Percentiles rank a stretch among this genome's conserved stretches.
These are phyloP conservation scores for Ogataea thermomethanolica DNA, from an alignment of 805 yeast genomes.

Conservation along the genomic window DNA sequence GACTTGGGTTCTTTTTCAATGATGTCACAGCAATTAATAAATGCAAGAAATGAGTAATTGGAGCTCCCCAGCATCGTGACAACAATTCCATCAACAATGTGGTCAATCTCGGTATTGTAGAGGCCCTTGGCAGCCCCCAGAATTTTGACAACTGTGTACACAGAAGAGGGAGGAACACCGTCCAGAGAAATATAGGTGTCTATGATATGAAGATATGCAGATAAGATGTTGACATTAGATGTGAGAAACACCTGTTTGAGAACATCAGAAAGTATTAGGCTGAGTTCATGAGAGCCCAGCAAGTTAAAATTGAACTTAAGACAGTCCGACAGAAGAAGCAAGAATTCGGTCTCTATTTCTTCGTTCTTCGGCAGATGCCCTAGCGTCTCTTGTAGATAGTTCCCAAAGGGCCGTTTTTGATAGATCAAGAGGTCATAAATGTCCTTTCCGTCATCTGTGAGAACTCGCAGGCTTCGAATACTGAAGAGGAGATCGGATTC, in stretches of 20 bases:
- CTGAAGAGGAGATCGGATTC: conserved; percentile 32
- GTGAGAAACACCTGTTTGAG: conserved; percentile 16
- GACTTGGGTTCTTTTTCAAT: conserved; percentile 13
- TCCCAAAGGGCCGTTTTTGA: conserved; percentile 16
- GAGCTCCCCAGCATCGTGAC: conserved; percentile 15
- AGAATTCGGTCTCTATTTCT: conserved; percentile 12
- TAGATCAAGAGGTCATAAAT: conserved; percentile 23
- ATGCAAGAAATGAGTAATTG: conserved; percentile 9
- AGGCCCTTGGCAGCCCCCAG: conserved; percentile 17
- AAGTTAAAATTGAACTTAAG: conserved; percentile 21
- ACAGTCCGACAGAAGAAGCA: conserved; percentile 19
- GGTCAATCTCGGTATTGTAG: conserved; percentile 8
- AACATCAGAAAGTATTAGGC: conserved; percentile 7
- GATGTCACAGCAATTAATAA: conserved; percentile 20
- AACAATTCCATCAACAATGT: conserved; percentile 7
- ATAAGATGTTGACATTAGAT: conserved; percentile 11
- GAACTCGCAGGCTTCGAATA: conserved; percentile 50
- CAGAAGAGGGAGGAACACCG: conserved; percentile 12
- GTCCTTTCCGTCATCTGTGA: conserved; percentile 37
- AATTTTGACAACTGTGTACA: conserved; percentile 13
- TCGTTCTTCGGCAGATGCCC: conserved; percentile 6
- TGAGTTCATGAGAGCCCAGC: conserved; percentile 16
- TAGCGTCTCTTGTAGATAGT: conserved; percentile 13
- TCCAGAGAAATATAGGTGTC: conserved; percentile 17
- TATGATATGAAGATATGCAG: conserved; percentile 15